These are phyloP conservation scores for Alternaria gaisen DNA, from an alignment of 2,329 filamentous ascomycete species.

Conservation along the genomic window DNA sequence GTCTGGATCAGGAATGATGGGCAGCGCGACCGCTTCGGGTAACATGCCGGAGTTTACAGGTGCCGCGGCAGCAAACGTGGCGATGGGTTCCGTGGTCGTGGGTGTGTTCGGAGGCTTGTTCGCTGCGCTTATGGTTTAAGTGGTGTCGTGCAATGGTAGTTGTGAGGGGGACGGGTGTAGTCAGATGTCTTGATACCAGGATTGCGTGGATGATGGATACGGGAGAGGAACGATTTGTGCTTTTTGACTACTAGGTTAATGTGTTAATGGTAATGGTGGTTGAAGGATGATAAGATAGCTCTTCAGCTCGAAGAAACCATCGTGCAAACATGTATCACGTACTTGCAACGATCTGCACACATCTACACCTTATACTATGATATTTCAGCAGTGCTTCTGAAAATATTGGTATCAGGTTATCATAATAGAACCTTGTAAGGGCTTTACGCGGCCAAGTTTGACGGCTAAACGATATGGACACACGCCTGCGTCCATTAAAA, in stretches of 20 bases:
- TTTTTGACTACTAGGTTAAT: not conserved
- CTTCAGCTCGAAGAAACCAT: not conserved
- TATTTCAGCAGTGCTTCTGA: rapidly evolving
- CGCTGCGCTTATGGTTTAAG: not conserved
- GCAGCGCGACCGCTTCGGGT: not conserved
- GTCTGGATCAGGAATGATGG: slow-evolving; percentile 18
- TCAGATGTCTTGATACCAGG: not conserved
- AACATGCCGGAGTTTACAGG: slow-evolving; percentile 6
- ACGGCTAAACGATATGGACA: rapidly evolving
- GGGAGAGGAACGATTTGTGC: not conserved
- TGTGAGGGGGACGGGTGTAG: not conserved
- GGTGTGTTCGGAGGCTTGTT: not conserved
- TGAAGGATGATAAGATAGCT: not conserved
- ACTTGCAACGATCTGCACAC: not conserved
- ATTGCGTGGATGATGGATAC: not conserved
- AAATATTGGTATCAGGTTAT: not conserved
- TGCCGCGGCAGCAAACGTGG: not conserved
- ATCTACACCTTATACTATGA: not conserved
- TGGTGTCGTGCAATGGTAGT: not conserved
- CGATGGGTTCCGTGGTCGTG: not conserved
- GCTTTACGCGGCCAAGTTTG: not conserved
- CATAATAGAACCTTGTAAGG: not conserved
- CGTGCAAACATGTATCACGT: not conserved
- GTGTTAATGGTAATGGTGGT: not conserved
- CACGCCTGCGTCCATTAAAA: not conserved